These are phyloP conservation scores for Alternaria burnsii DNA, from an alignment of 2,329 filamentous ascomycete species.

Conservation along the genomic window DNA sequence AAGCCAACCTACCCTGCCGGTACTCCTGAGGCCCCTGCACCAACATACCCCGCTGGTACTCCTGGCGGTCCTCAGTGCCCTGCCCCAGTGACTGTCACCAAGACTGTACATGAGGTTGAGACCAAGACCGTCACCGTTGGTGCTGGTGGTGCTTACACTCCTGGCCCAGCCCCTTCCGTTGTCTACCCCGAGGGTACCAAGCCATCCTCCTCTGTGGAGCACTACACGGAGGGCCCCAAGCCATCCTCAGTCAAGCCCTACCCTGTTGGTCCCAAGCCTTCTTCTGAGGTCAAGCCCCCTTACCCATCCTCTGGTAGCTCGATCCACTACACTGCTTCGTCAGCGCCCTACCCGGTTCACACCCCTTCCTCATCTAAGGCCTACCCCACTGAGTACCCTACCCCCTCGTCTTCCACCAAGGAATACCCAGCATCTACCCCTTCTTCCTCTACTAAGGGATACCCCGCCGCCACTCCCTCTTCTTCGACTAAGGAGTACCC, in stretches of 20 bases:
- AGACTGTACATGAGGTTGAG: conserved; percentile 29
- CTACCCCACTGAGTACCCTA: background rate
- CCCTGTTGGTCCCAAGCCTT: background rate
- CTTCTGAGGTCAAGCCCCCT: conserved; percentile 6
- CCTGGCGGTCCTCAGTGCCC: conserved; percentile 31
- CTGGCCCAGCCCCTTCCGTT: conserved; percentile 13
- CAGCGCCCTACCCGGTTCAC: conserved; percentile 35
- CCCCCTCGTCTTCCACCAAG: background rate
- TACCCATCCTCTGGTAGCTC: conserved; percentile 12
- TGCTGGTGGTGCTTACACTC: conserved; percentile 2
- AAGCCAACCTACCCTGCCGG: background rate
- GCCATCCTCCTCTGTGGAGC: conserved; percentile 11
- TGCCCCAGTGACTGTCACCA: conserved; percentile 37
- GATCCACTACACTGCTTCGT: conserved; percentile 13
- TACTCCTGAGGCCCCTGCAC: background rate
- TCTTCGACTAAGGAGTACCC: conserved; percentile 23
- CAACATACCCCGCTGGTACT: conserved; percentile 16
- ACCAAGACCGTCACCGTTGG: conserved; percentile 39
- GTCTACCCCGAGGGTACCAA: conserved; percentile 1
- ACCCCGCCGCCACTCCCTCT: conserved; percentile 1
- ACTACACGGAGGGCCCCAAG: conserved; percentile 15
- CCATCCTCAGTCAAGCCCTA: conserved; percentile 7
- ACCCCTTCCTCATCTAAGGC: conserved; percentile 4
- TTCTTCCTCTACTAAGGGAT: conserved; percentile 2
- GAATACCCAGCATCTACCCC: conserved; percentile 2